Evolutionary conservation across 2,329 filamentous ascomycete species (phyloP).

Genomic region (Emmonsiellopsis sp.): DNA sequence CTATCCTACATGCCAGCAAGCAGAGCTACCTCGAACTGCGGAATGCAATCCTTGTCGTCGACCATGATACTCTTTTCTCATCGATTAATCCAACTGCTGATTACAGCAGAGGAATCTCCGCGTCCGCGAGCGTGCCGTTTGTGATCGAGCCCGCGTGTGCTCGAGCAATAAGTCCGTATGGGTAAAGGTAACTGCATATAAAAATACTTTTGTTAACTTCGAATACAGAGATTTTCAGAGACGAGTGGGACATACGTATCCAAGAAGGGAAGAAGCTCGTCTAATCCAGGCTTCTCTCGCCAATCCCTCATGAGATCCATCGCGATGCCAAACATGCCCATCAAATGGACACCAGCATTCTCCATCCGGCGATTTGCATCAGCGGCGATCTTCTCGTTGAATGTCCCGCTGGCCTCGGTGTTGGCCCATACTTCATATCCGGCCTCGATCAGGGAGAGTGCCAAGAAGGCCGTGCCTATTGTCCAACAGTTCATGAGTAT

Average conservation of each 20-base stretch:
- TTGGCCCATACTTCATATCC: slow-evolving; percentile 68
- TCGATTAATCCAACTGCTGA: too few species aligned
- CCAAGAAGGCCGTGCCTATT: slow-evolving; percentile 57
- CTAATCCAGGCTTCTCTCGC: background rate
- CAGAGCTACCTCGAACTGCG: too few species aligned
- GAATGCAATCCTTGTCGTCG: too few species aligned
- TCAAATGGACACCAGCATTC: slow-evolving; percentile 48
- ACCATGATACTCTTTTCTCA: too few species aligned
- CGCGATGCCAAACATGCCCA: slow-evolving; percentile 7
- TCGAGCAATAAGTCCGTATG: background rate
- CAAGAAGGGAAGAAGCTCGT: background rate
- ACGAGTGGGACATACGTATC: background rate
- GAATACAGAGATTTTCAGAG: background rate
- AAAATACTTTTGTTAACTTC: background rate
- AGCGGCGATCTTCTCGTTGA: slow-evolving; percentile 50
- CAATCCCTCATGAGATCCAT: slow-evolving; percentile 9
- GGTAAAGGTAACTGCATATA: background rate
- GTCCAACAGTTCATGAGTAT: background rate
- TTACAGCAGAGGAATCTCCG: too few species aligned
- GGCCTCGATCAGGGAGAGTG: slow-evolving; percentile 59
- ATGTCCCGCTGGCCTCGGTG: slow-evolving; percentile 61
- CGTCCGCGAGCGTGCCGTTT: too few species aligned
- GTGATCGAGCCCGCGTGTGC: too few species aligned
- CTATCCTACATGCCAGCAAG: too few species aligned
- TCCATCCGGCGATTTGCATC: slow-evolving; percentile 60